Evolutionary conservation across 768 basidiomycete genomes (phyloP).

Genomic region (Agaricus subrufescens): DNA sequence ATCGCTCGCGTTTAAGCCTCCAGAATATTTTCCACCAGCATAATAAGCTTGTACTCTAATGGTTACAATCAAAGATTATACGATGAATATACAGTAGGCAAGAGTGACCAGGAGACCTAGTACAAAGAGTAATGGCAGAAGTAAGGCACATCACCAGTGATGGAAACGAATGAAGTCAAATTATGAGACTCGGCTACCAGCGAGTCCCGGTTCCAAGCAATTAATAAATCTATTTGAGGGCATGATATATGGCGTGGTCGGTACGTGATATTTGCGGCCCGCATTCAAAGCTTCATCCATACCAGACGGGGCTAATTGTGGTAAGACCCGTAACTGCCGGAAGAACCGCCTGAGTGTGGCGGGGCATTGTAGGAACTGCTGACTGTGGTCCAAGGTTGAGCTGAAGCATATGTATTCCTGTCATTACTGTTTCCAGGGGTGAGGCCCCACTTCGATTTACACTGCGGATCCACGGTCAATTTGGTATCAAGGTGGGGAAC

Average conservation of each 20-base stretch:
- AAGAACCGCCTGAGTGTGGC: background rate
- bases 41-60: conserved; percentile 2
- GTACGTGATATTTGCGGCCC: conserved; percentile 7
- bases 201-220: conserved; percentile 18
- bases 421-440: conserved; percentile 45
- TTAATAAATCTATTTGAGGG: conserved; percentile 28
- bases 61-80: background rate
- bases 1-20: too few relatives aligned
- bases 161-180: conserved; percentile 25
- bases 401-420: conserved; percentile 39
- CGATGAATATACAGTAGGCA: conserved; percentile 9
- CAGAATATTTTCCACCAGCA: background rate
- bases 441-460: conserved; percentile 55
- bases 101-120: conserved; percentile 18
- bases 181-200: conserved; percentile 24
- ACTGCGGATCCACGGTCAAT: conserved; percentile 29
- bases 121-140: conserved; percentile 21
- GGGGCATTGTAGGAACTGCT: too few relatives aligned
- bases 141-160: conserved; percentile 38
- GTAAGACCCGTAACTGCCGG: conserved; percentile 15
- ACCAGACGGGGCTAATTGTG: too few relatives aligned
- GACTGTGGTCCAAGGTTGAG: background rate
- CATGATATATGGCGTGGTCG: conserved; percentile 28
- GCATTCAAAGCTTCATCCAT: background rate
- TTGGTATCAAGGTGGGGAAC: background rate